Evolutionary conservation across 129 eudicot genomes (phyloP).

Genomic region (Lactuca sativa): DNA sequence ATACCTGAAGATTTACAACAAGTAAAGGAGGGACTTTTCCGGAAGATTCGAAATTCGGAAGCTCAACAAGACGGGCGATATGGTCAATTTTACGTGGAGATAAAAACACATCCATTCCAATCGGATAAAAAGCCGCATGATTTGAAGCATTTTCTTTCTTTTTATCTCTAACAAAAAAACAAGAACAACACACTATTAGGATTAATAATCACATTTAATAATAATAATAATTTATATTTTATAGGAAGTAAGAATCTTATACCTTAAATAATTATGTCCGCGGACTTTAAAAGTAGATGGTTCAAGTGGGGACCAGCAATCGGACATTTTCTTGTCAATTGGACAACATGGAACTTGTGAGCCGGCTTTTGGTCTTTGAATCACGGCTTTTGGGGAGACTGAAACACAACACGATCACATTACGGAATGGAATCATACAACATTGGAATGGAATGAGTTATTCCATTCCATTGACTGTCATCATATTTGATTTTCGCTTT

Average conservation of each 20-base stretch:
- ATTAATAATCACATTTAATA: background rate
- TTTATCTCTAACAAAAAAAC: slow-evolving; percentile 67
- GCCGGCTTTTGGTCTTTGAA: slow-evolving; percentile 86
- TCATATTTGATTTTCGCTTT: too few species aligned
- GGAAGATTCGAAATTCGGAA: slow-evolving; percentile 58
- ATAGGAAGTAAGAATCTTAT: background rate
- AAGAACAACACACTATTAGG: background rate
- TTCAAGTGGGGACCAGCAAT: slow-evolving; percentile 74
- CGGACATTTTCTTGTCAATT: slow-evolving; percentile 74
- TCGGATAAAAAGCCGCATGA: slow-evolving; percentile 75
- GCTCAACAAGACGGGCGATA: slow-evolving; percentile 83
- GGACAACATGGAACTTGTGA: slow-evolving; percentile 83
- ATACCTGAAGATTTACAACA: slow-evolving; percentile 88
- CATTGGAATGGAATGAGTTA: too few species aligned
- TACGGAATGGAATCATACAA: background rate
- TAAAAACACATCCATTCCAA: slow-evolving; percentile 81
- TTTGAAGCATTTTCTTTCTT: slow-evolving; percentile 78
- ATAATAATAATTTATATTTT: background rate
- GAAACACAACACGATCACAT: slow-evolving; percentile 23
- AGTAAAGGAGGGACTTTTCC: background rate
- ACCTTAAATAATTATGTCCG: slow-evolving; percentile 72
- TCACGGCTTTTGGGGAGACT: slow-evolving; percentile 69
- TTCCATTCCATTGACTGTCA: too few species aligned
- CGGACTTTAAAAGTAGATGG: slow-evolving; percentile 84
- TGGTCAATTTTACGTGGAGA: slow-evolving; percentile 84